Percentiles rank a stretch among this genome's conserved stretches.
phyloP scores from a whole-genome alignment of 306 rosid species.

The Citrullus amarus region DNA sequence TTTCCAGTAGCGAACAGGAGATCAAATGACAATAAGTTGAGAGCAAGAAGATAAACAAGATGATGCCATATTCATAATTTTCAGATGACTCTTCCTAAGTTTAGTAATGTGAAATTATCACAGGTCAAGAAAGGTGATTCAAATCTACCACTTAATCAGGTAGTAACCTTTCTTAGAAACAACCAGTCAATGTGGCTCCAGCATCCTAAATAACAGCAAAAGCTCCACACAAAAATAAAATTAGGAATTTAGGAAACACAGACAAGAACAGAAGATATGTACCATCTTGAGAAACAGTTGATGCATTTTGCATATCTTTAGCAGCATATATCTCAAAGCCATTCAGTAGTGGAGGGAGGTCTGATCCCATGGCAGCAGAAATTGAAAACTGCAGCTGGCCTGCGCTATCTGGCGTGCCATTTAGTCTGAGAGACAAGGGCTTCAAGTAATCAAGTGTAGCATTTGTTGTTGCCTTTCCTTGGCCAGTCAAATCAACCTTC shows the following conservation, averaged over 20 bases:
- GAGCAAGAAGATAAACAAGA: not conserved
- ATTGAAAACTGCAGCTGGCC: conserved; percentile 8
- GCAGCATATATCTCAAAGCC: conserved; percentile 11
- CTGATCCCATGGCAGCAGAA: conserved; percentile 4
- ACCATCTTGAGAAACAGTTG: conserved; percentile 7
- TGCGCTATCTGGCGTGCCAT: not conserved
- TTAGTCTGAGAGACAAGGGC: conserved; percentile 11
- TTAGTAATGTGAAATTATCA: not conserved
- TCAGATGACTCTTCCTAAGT: not conserved
- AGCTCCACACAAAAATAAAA: not conserved
- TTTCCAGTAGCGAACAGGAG: not conserved
- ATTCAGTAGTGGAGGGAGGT: conserved; percentile 13
- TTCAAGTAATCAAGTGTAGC: conserved; percentile 18
- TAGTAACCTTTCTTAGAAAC: not conserved
- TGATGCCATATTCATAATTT: not conserved
- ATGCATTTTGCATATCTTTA: conserved; percentile 11
- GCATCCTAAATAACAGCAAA: not conserved
- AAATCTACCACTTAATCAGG: not conserved
- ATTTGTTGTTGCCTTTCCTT: not conserved
- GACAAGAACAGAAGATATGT: not conserved
- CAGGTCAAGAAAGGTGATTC: not conserved
- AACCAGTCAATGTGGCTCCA: not conserved
- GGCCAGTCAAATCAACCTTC: conserved; percentile 3
- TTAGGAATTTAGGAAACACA: not conserved
- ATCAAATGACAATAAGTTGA: not conserved